Conservation (phyloP, 2,329 filamentous ascomycete species). For the Aspergillus aculeatinus region DNA sequence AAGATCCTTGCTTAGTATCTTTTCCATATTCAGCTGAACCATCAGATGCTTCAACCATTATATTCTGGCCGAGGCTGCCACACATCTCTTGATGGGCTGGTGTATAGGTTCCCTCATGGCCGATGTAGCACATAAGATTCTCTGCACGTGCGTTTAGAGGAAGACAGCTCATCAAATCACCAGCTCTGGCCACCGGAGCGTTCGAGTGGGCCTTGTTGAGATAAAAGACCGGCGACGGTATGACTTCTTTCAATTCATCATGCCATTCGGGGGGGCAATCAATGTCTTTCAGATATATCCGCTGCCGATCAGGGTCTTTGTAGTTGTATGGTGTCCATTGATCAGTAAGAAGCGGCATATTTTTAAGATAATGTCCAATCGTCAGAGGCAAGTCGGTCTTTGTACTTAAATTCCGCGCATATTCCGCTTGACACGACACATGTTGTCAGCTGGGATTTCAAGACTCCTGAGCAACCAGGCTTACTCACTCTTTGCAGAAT, state of each 20-base stretch:
- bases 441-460: constrained; percentile 17
- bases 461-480: background rate
- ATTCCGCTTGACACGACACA: constrained; percentile 61
- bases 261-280: constrained; percentile 90
- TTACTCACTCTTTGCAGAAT: constrained; percentile 72
- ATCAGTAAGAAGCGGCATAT: constrained; percentile 78
- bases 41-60: constrained; percentile 90
- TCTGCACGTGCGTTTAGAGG: constrained; percentile 84
- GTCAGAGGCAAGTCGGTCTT: constrained; percentile 78
- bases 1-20: constrained; percentile 72
- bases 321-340: constrained; percentile 77
- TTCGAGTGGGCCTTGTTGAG: constrained; percentile 72
- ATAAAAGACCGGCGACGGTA: constrained; percentile 84
- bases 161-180: constrained; percentile 92
- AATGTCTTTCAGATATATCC: constrained; percentile 95
- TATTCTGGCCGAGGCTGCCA: constrained; percentile 90
- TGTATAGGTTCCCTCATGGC: constrained; percentile 95
- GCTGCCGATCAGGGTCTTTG: constrained; percentile 74
- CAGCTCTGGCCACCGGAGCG: constrained; percentile 67
- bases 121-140: constrained; percentile 98
- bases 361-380: constrained; percentile 84
- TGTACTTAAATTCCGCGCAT: constrained; percentile 74
- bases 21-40: constrained; percentile 67
- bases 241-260: constrained; percentile 70
- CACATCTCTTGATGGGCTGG: constrained; percentile 98